These are phyloP conservation scores for Monosiga brevicollis DNA, from an alignment of 78 protist species.

Conservation along the genomic window DNA sequence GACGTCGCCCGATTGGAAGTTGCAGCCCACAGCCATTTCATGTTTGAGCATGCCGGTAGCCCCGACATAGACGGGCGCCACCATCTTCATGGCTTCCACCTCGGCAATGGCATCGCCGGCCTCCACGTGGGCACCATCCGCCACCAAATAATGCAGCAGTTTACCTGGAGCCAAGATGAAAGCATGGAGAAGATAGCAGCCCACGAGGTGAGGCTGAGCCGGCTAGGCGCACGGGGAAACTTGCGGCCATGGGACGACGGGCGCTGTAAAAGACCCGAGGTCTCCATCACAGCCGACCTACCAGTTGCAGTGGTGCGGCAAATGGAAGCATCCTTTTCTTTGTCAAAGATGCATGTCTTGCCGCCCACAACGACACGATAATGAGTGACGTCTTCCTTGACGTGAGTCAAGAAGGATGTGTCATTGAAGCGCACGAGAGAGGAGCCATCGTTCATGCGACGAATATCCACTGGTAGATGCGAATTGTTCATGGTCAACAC, in stretches of 20 bases:
- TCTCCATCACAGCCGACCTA: too few species aligned
- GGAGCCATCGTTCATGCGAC: constrained; percentile 35
- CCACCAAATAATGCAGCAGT: constrained; percentile 69
- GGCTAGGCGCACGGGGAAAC: too few species aligned
- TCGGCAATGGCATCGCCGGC: constrained; percentile 70
- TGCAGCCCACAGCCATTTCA: constrained; percentile 42
- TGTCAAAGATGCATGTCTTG: constrained; percentile 52
- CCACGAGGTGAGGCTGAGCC: too few species aligned
- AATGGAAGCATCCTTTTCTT: too few species aligned
- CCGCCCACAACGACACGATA: constrained; percentile 56
- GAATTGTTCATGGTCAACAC: constrained; percentile 30
- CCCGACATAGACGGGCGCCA: constrained; percentile 59
- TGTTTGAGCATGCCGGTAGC: constrained; percentile 53
- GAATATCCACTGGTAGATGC: constrained; percentile 17
- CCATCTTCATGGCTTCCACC: constrained; percentile 95
- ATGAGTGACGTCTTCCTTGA: not conserved
- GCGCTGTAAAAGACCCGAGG: too few species aligned
- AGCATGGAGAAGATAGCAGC: too few species aligned
- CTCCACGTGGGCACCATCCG: constrained; percentile 67
- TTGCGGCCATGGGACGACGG: too few species aligned
- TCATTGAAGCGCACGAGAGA: constrained; percentile 54
- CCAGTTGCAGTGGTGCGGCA: too few species aligned
- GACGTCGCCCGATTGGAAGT: constrained; percentile 76
- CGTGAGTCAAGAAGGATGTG: constrained; percentile 45
- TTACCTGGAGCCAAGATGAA: too few species aligned